These are phyloP conservation scores for Geoglossum glabrum DNA, from an alignment of 495 filamentous ascomycete genomes.

Conservation along the genomic window DNA sequence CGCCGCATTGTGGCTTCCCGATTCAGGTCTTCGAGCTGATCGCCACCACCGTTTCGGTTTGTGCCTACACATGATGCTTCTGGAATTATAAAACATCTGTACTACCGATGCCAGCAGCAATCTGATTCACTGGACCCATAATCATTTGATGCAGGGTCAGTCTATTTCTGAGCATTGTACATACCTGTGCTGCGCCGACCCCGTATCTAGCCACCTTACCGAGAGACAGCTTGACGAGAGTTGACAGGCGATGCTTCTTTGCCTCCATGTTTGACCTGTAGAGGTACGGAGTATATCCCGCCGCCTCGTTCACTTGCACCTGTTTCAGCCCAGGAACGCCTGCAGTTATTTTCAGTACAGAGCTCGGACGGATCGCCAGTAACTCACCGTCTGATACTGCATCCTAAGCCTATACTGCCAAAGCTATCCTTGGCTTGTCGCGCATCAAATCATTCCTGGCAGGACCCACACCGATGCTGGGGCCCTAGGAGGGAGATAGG, in stretches of 20 bases:
- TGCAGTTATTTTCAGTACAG: background rate
- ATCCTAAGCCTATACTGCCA: background rate
- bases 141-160: background rate
- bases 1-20: background rate
- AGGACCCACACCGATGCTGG: background rate
- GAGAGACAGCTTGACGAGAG: background rate
- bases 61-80: background rate
- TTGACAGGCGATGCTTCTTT: background rate
- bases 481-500: background rate
- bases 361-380: background rate
- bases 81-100: background rate
- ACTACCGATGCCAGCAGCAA: background rate
- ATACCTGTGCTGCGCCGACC: background rate
- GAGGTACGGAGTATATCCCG: background rate
- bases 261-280: background rate
- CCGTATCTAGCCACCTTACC: background rate
- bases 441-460: background rate
- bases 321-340: background rate
- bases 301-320: background rate
- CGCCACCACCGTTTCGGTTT: background rate
- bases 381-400: background rate
- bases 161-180: background rate
- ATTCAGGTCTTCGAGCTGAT: background rate
- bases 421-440: background rate
- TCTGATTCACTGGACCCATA: background rate